A percentile compares a stretch with the other conserved stretches of the same genome.
Conservation (phyloP, 768 basidiomycete species). For the Leucocoprinus sp. region DNA sequence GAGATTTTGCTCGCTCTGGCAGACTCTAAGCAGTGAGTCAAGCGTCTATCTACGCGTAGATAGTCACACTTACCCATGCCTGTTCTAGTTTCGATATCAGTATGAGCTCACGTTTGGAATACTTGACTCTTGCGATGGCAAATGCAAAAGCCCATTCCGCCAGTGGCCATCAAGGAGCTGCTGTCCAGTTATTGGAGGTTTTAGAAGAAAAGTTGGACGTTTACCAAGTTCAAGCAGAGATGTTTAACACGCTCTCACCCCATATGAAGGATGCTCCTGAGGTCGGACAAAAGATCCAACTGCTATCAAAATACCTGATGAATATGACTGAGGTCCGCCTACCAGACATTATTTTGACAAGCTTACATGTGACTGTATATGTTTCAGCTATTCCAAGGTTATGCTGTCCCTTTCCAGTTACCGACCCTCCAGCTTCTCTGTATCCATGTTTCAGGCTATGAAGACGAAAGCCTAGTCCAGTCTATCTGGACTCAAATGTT, state of each 20-base stretch:
- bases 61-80: neutral
- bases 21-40: slow-evolving; percentile 70
- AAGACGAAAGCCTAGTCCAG: slow-evolving; percentile 71
- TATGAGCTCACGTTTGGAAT: slow-evolving; percentile 77
- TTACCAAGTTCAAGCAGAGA: slow-evolving; percentile 92
- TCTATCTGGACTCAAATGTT: slow-evolving; percentile 89
- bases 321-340: slow-evolving; percentile 75
- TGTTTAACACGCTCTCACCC: slow-evolving; percentile 60
- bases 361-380: slow-evolving; percentile 9
- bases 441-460: slow-evolving; percentile 89
- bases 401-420: slow-evolving; percentile 81
- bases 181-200: slow-evolving; percentile 92
- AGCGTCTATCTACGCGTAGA: neutral
- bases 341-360: neutral
- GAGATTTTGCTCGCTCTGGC: slow-evolving; percentile 78
- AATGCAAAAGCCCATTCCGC: slow-evolving; percentile 93
- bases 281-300: slow-evolving; percentile 53
- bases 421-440: slow-evolving; percentile 81
- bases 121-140: slow-evolving; percentile 87
- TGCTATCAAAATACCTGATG: slow-evolving; percentile 53
- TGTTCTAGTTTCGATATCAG: slow-evolving; percentile 50
- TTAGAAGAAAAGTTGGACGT: slow-evolving; percentile 97
- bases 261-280: slow-evolving; percentile 54
- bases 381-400: slow-evolving; percentile 74
- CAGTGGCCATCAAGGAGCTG: slow-evolving; percentile 73